Conservation (phyloP, 1,284 basidiomycete genomes). For the Trametes polyzona region DNA sequence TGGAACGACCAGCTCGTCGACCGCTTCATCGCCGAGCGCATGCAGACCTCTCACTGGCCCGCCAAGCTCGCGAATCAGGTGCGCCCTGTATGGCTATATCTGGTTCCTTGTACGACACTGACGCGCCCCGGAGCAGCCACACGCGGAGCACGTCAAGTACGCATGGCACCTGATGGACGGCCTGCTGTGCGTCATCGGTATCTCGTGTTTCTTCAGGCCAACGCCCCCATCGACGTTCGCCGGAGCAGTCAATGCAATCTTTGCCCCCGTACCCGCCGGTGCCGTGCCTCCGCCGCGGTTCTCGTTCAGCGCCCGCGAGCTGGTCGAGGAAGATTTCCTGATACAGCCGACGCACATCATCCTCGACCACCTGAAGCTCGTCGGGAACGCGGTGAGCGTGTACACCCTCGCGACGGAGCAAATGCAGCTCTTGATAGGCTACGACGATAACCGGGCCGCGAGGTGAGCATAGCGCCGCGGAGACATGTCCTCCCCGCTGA, state of each 20-base stretch:
- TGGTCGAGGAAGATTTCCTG: slow-evolving; percentile 17
- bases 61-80: slow-evolving; percentile 12
- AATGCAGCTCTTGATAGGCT: slow-evolving; percentile 4
- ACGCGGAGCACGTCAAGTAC: slow-evolving; percentile 6
- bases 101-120: neutral
- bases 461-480: neutral
- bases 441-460: slow-evolving; percentile 10
- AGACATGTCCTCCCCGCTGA: neutral
- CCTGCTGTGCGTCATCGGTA: slow-evolving; percentile 4
- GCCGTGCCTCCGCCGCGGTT: slow-evolving; percentile 4
- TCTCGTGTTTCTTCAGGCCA: slow-evolving; percentile 2
- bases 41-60: slow-evolving; percentile 10
- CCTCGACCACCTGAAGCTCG: slow-evolving; percentile 16
- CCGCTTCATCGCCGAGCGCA: neutral
- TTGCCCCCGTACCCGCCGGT: neutral
- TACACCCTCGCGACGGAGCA: slow-evolving; percentile 5
- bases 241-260: slow-evolving; percentile 7
- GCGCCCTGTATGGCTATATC: neutral
- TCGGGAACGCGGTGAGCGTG: slow-evolving; percentile 11
- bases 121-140: neutral
- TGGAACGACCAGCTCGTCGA: slow-evolving; percentile 15
- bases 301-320: slow-evolving; percentile 16
- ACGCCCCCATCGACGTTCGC: slow-evolving; percentile 3
- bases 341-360: slow-evolving; percentile 15
- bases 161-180: slow-evolving; percentile 14